Evolutionary conservation across 352 stramenopile genomes (phyloP).

Genomic region (Globisporangium cederbergense): DNA sequence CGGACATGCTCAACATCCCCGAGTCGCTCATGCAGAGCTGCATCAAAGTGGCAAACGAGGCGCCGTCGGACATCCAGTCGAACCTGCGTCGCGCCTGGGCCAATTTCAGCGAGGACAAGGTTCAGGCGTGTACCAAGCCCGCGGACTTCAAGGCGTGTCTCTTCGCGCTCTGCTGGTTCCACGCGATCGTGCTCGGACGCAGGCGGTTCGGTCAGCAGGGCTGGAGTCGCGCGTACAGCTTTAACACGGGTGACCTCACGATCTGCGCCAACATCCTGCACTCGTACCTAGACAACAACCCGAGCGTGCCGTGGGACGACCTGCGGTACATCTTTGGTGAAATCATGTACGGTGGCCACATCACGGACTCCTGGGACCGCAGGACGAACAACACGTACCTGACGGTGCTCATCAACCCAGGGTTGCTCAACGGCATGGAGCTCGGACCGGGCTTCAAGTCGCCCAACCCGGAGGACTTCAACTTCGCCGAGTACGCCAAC

Average conservation of each 20-base stretch:
- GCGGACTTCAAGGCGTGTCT: slow-evolving; percentile 93
- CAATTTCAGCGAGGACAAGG: slow-evolving; percentile 91
- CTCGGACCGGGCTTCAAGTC: slow-evolving; percentile 94
- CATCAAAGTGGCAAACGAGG: slow-evolving; percentile 96
- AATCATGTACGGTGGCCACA: slow-evolving; percentile 97
- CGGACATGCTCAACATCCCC: slow-evolving; percentile 95
- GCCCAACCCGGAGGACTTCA: slow-evolving; percentile 78
- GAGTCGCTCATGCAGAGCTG: slow-evolving; percentile 94
- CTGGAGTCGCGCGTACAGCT: slow-evolving; percentile 93
- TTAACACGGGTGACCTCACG: slow-evolving; percentile 94
- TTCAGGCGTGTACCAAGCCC: slow-evolving; percentile 85
- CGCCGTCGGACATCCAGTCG: slow-evolving; percentile 94
- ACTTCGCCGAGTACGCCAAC: slow-evolving; percentile 81
- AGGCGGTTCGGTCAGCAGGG: slow-evolving; percentile 93
- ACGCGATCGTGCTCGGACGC: slow-evolving; percentile 92
- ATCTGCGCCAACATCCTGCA: slow-evolving; percentile 94
- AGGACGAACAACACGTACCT: slow-evolving; percentile 96
- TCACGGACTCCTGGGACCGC: slow-evolving; percentile 94
- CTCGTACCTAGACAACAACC: slow-evolving; percentile 93
- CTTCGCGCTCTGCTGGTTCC: slow-evolving; percentile 95
- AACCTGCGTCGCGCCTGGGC: slow-evolving; percentile 93
- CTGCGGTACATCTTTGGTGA: slow-evolving; percentile 95
- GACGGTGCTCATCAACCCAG: slow-evolving; percentile 84
- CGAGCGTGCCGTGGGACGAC: slow-evolving; percentile 92
- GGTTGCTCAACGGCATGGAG: slow-evolving; percentile 88